These are phyloP conservation scores for Coffea canephora DNA, from an alignment of 257 asterid species.

Conservation along the genomic window DNA sequence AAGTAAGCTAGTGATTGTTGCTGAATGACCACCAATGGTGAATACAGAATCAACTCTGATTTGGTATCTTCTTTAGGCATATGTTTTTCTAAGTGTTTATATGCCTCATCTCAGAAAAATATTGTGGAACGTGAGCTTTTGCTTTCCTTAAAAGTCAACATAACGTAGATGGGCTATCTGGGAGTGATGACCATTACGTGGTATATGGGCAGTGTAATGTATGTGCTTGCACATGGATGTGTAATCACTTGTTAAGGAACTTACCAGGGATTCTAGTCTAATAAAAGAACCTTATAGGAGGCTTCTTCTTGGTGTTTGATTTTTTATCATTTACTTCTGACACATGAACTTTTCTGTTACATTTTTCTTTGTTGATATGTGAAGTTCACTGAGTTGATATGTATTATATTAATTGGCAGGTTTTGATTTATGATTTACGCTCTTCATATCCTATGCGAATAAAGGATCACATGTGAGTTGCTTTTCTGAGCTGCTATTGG, in stretches of 20 bases:
- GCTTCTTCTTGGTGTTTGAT: background rate
- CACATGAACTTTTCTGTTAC: background rate
- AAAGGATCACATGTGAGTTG: conserved; percentile 92
- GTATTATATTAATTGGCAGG: conserved; percentile 42
- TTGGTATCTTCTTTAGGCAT: too few relatives aligned
- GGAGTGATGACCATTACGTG: too few relatives aligned
- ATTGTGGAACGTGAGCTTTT: too few relatives aligned
- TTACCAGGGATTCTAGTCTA: background rate
- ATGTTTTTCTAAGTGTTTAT: too few relatives aligned
- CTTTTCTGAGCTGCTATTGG: conserved; percentile 17
- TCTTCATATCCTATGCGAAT: conserved; percentile 66
- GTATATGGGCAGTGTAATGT: too few relatives aligned
- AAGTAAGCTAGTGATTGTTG: too few relatives aligned
- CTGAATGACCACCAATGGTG: background rate
- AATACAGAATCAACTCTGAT: too few relatives aligned
- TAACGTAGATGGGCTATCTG: too few relatives aligned
- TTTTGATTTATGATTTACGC: conserved; percentile 81
- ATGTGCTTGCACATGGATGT: background rate
- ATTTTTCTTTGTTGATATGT: background rate
- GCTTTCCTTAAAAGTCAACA: too few relatives aligned
- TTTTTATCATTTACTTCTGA: background rate
- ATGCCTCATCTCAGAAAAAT: too few relatives aligned
- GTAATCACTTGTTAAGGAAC: background rate
- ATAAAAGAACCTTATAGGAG: background rate
- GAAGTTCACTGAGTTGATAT: background rate